phyloP scores from a whole-genome alignment of 192 early-diverging fungal genomes.

The Coemansia sp. region DNA sequence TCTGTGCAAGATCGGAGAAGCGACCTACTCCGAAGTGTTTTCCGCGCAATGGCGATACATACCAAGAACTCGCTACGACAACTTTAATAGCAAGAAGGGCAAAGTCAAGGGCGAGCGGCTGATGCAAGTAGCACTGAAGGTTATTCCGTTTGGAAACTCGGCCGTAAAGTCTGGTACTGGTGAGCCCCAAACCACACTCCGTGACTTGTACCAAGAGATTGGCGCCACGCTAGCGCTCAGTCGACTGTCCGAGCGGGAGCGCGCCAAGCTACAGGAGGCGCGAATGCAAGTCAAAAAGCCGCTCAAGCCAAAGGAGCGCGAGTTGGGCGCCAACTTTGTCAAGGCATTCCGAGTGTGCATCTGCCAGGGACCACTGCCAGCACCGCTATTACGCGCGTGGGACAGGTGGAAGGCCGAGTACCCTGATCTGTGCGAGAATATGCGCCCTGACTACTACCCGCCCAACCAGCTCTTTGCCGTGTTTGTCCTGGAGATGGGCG shows the following conservation, averaged over 20 bases:
- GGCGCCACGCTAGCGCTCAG: slow-evolving; percentile 61
- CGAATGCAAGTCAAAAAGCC: slow-evolving; percentile 49
- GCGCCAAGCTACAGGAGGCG: slow-evolving; percentile 39
- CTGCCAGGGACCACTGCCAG: slow-evolving; percentile 70
- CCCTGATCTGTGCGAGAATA: slow-evolving; percentile 69
- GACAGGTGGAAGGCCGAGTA: slow-evolving; percentile 67
- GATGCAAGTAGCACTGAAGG: slow-evolving; percentile 75
- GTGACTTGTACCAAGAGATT: slow-evolving; percentile 69
- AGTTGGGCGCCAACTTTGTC: slow-evolving; percentile 56
- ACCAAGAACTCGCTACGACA: slow-evolving; percentile 49
- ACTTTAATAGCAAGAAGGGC: slow-evolving; percentile 46
- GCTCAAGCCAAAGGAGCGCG: slow-evolving; percentile 46
- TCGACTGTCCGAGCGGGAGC: slow-evolving; percentile 55
- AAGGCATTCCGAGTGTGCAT: slow-evolving; percentile 65
- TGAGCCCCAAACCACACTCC: slow-evolving; percentile 57
- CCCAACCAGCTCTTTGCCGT: slow-evolving; percentile 74
- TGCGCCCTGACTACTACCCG: slow-evolving; percentile 71
- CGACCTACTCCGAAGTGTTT: slow-evolving; percentile 86
- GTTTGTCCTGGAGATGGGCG: slow-evolving; percentile 74
- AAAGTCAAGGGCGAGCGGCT: slow-evolving; percentile 52
- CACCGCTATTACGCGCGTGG: slow-evolving; percentile 70
- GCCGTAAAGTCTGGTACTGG: slow-evolving; percentile 49
- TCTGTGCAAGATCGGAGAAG: slow-evolving; percentile 79
- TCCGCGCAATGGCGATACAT: slow-evolving; percentile 55
- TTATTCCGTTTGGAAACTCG: slow-evolving; percentile 75